Base-by-base conservation (phyloP, 148 eudicot species). In the Diospyros kaki region DNA sequence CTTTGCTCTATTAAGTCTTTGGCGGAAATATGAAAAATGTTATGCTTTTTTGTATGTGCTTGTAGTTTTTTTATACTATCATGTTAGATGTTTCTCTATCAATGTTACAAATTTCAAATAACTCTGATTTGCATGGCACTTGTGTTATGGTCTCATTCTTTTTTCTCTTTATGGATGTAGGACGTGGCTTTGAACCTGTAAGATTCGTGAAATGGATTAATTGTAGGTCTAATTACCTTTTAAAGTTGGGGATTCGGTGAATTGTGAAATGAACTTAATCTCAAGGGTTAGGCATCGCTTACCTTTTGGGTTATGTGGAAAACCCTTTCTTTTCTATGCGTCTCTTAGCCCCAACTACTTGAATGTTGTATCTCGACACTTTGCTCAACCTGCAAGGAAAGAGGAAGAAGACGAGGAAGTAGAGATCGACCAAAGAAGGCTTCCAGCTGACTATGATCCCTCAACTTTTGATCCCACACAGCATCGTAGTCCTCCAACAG, bases 401-500 rank as follows among this genome's bases (percentile, higher is more conserved):
- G 89, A 79, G 77, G 84, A 86, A 52, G 87, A 86, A 6, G 90
- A 84, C 44, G 82, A 85, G 39, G 93, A 91, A 79, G 77, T 88
- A 38, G 96, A 94, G 73, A 79, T 90, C 71, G 98, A 94, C 78
- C 98, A 89, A 63, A 87, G 92, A 75, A 85, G 80, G 78, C 97
- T 94, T 15, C 98, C 97, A 45, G 83, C 97, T 45, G 96, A 95
- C 79, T 95, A 92, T 67, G 97, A 92, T 66, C 96, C 96, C 6
- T 79, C 89, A 55, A 92, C 86, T 43, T 92, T 95, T 63, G 97
- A 92, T 77, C 99, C 96, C 12, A 81, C 93, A 2, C 73, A 86
- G 45, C 93, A 92, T 69, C 92, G 94, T 3, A 92, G 89, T 66
- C 97, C 96, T 42, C 94, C 97, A 4, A 83, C 88, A 2, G 94